Percentiles rank a stretch among this genome's conserved stretches.
These are phyloP conservation scores for Calocybe gangraenosa DNA, from an alignment of 768 basidiomycete genomes.

Conservation along the genomic window DNA sequence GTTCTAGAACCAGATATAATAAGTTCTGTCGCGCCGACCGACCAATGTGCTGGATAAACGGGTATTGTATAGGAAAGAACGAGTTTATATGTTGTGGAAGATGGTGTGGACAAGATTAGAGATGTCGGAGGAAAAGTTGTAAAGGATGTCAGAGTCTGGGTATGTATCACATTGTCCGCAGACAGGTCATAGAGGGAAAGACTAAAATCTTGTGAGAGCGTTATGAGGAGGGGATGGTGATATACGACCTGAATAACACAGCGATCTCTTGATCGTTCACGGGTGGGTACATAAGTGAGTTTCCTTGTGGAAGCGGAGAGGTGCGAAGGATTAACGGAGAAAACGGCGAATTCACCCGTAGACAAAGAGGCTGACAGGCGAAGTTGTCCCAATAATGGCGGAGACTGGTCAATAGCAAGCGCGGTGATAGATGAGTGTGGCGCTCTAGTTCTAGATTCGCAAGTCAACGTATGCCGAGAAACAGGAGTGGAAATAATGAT, in stretches of 20 bases:
- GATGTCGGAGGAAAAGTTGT: slow-evolving; percentile 79
- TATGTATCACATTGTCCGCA: slow-evolving; percentile 43
- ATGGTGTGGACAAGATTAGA: slow-evolving; percentile 67
- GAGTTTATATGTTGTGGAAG: slow-evolving; percentile 61
- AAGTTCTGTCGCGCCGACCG: slow-evolving; percentile 71
- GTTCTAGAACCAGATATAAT: slow-evolving; percentile 44
- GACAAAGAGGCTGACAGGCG: slow-evolving; percentile 61
- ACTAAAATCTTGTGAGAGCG: slow-evolving; percentile 62
- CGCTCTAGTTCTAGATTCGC: slow-evolving; percentile 31
- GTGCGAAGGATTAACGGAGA: slow-evolving; percentile 45
- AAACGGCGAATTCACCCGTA: slow-evolving; percentile 64
- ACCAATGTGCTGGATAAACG: slow-evolving; percentile 81
- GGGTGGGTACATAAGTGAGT: slow-evolving; percentile 44
- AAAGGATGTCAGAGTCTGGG: slow-evolving; percentile 70
- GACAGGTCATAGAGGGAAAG: slow-evolving; percentile 73
- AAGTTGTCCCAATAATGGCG: slow-evolving; percentile 35
- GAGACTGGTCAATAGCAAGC: slow-evolving; percentile 73
- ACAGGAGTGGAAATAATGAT: slow-evolving; percentile 36
- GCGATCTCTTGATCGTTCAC: slow-evolving; percentile 33
- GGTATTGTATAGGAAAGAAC: slow-evolving; percentile 72
- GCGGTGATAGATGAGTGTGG: slow-evolving; percentile 48
- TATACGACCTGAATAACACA: slow-evolving; percentile 66
- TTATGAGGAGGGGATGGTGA: slow-evolving; percentile 73
- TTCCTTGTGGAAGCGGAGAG: slow-evolving; percentile 39
- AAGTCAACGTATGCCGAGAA: slow-evolving; percentile 36